Percentiles rank a stretch among this genome's conserved stretches.
Evolutionary conservation across 768 basidiomycete genomes (phyloP).

Genomic region (Roridomyces roridus): DNA sequence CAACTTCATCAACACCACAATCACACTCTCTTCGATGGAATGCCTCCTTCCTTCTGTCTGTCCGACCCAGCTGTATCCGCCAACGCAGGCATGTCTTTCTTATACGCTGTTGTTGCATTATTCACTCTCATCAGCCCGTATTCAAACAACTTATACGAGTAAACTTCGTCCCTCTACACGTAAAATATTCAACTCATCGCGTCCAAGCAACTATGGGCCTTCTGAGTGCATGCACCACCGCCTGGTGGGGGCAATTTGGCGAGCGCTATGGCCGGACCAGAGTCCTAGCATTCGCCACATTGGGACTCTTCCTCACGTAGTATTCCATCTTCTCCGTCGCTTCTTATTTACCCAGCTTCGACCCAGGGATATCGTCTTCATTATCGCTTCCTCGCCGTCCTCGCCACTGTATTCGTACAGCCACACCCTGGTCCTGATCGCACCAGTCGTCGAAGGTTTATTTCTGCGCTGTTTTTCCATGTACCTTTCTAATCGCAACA

Average conservation of each 20-base stretch:
- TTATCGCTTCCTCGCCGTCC: slow-evolving; percentile 76
- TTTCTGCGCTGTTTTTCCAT: too few species aligned
- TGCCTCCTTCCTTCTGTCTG: slow-evolving; percentile 7
- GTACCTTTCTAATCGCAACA: too few species aligned
- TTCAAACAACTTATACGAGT: slow-evolving; percentile 57
- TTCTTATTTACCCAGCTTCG: slow-evolving; percentile 5
- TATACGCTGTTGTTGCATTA: slow-evolving; percentile 43
- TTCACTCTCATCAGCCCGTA: slow-evolving; percentile 69
- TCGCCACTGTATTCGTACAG: slow-evolving; percentile 69
- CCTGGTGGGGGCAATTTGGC: slow-evolving; percentile 88
- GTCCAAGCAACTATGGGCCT: slow-evolving; percentile 81
- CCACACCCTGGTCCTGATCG: slow-evolving; percentile 77
- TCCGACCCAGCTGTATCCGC: slow-evolving; percentile 16
- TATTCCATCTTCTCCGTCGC: slow-evolving; percentile 8
- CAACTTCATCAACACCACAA: slow-evolving; percentile 55
- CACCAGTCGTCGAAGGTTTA: slow-evolving; percentile 79
- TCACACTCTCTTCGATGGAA: slow-evolving; percentile 26
- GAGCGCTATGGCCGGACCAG: slow-evolving; percentile 81
- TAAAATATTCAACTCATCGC: too few species aligned
- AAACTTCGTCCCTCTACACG: too few species aligned
- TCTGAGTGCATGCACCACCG: slow-evolving; percentile 84
- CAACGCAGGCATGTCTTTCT: slow-evolving; percentile 10
- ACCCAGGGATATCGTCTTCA: slow-evolving; percentile 80
- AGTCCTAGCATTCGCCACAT: slow-evolving; percentile 73
- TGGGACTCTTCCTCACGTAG: slow-evolving; percentile 58